phyloP scores from a whole-genome alignment of 2,329 filamentous ascomycete species.

The Colletotrichum echinochloae region DNA sequence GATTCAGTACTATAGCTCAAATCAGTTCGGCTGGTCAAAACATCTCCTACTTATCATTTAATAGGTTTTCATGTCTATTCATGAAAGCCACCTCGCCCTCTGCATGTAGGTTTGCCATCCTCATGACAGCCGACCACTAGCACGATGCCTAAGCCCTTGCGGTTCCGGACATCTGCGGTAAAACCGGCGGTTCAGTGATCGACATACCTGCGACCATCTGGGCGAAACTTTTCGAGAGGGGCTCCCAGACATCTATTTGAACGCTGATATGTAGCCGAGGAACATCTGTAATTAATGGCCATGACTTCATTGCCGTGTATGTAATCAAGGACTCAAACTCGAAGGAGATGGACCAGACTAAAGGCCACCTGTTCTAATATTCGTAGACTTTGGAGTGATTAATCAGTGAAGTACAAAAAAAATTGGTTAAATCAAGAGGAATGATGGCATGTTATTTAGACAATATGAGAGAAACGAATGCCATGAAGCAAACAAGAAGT shows the following conservation, averaged over 20 bases:
- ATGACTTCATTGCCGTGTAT: slow-evolving; percentile 52
- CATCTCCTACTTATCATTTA: too few species aligned
- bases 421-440: neutral
- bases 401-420: neutral
- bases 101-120: slow-evolving; percentile 70
- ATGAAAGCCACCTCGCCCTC: slow-evolving; percentile 46
- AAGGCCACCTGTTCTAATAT: slow-evolving; percentile 62
- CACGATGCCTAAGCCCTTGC: slow-evolving; percentile 64
- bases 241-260: slow-evolving; percentile 67
- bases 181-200: slow-evolving; percentile 59
- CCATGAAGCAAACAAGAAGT: neutral
- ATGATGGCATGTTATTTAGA: neutral
- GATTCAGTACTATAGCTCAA: neutral
- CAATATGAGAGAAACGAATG: neutral
- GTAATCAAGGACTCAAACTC: slow-evolving; percentile 63
- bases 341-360: slow-evolving; percentile 60
- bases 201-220: too few species aligned
- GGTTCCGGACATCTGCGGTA: slow-evolving; percentile 56
- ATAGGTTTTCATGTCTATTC: too few species aligned
- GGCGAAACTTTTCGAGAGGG: too few species aligned
- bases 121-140: slow-evolving; percentile 65
- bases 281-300: too few species aligned
- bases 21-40: neutral
- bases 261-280: slow-evolving; percentile 61
- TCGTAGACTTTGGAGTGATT: too few species aligned